Conservation (phyloP, 169 alveolate species). For the Neospora caninum region DNA sequence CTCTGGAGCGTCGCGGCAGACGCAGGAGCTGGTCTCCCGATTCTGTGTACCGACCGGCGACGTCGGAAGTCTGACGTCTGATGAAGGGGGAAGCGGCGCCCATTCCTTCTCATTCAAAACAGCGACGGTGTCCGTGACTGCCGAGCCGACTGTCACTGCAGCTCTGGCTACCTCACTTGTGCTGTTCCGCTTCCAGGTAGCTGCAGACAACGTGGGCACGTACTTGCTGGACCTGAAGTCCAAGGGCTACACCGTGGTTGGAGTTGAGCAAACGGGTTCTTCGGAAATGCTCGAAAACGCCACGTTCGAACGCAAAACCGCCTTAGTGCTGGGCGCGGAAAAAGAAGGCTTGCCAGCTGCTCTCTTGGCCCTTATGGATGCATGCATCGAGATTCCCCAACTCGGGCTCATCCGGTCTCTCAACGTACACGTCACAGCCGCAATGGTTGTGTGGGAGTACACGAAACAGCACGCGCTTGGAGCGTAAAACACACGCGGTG, state of each 20-base stretch:
- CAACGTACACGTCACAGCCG: conserved; percentile 94
- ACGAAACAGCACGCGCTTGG: conserved; percentile 76
- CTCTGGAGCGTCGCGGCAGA: too few species aligned
- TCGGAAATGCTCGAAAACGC: conserved; percentile 78
- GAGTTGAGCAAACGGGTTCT: conserved; percentile 90
- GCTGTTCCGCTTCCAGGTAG: neutral
- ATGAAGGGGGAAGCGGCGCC: too few species aligned
- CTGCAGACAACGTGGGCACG: neutral
- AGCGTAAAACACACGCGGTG: neutral
- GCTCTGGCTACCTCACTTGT: neutral
- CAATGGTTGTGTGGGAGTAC: conserved; percentile 89
- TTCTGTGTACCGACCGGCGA: too few species aligned
- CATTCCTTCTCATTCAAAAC: too few species aligned
- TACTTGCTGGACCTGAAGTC: conserved; percentile 47
- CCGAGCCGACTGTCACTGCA: too few species aligned
- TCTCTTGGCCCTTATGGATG: conserved; percentile 82
- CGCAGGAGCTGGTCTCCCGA: too few species aligned
- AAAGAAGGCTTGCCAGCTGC: conserved; percentile 93
- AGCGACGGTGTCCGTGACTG: too few species aligned
- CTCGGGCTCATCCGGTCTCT: conserved; percentile 90
- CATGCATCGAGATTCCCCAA: conserved; percentile 89
- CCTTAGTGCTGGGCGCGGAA: conserved; percentile 90
- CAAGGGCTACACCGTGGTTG: conserved; percentile 83
- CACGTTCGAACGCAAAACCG: conserved; percentile 79
- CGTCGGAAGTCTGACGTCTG: too few species aligned